Evolutionary conservation across 345 rosid genomes (phyloP), one percentile per base, ranked within the genome.

Genomic region (Brassica cretica): DNA sequence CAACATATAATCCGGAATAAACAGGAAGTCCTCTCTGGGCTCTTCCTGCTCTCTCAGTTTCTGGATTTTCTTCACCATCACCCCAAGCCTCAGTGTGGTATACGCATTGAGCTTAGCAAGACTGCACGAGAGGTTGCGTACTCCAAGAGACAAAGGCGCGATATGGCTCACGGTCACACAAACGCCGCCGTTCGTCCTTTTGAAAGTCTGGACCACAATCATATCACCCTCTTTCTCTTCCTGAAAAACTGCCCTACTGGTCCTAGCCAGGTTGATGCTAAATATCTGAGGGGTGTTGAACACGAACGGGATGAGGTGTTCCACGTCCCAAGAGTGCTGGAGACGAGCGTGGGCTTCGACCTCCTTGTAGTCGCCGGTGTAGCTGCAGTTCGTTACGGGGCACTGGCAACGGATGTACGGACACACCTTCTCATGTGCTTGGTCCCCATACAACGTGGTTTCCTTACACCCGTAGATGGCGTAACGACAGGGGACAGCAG

Each of bases 321-420:
- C 77, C 1, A 55, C 10, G 4, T 53, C 70, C 27, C 27, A n/a
- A 27, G 62, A 24, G 71, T 88, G 95, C 39, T 74, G 30, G 41
- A 7, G n/a, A 25, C 63, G 39, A 55, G 88, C 84, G 76, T 87
- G 90, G 16, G 18, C 11, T 0, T 32, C 44, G 5, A 88, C 29
- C 16, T 81, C 80, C 39, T 51, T 64, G n/a, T 74, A 82, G 5
- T 85, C 80, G 37, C 85, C 88, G 1, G 68, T 2, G 46, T 76
- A 86, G 81, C 41, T 41, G 81, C 92, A 88, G 53, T 29, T 46
- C 6, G 58, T 9, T 16, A 85, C 1, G n/a, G 92, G 95, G 84
- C 95, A 90, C 0, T 77, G 49, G 61, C 88, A 82, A 1, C 86
- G 85, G 4, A 49, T 35, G 65, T 46, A 73, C 21, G 19, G 6